Conservation (phyloP, 768 basidiomycete genomes). For the Macrolepiota albuminosa region DNA sequence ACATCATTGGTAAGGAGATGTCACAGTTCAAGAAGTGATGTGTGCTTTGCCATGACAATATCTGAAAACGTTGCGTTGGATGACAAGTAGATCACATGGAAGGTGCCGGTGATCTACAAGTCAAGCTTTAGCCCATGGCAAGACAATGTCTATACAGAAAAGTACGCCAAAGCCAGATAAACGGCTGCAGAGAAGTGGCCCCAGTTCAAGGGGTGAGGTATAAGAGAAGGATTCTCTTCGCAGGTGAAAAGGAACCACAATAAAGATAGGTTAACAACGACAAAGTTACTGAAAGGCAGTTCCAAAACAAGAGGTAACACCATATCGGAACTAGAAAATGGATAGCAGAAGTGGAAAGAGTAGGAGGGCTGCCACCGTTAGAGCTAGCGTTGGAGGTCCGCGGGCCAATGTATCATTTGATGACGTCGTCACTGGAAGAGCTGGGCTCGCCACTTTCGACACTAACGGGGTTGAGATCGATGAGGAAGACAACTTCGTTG, state of each 20-base stretch:
- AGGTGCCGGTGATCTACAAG: neutral
- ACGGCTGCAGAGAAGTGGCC: neutral
- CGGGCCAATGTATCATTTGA: conserved; percentile 6
- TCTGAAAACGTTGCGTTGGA: too few relatives aligned
- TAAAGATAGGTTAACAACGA: conserved; percentile 18
- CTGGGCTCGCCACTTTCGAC: neutral
- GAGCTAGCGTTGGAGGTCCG: neutral
- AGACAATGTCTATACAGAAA: neutral
- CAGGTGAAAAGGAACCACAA: conserved; percentile 18
- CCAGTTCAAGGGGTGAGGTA: neutral
- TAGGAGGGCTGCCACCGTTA: neutral
- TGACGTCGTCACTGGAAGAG: conserved; percentile 4
- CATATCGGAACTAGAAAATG: conserved; percentile 5
- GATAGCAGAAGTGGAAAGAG: conserved; percentile 1
- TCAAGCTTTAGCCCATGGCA: neutral
- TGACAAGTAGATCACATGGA: neutral
- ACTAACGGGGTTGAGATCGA: conserved; percentile 13
- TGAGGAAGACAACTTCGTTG: conserved; percentile 12
- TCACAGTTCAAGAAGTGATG: neutral
- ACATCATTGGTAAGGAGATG: neutral
- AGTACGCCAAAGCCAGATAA: neutral
- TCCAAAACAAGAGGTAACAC: neutral
- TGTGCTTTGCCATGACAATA: too few relatives aligned
- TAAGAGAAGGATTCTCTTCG: neutral
- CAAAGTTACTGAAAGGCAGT: neutral